These are phyloP conservation scores for Boletus bicolor DNA, from an alignment of 768 basidiomycete genomes.

Conservation along the genomic window DNA sequence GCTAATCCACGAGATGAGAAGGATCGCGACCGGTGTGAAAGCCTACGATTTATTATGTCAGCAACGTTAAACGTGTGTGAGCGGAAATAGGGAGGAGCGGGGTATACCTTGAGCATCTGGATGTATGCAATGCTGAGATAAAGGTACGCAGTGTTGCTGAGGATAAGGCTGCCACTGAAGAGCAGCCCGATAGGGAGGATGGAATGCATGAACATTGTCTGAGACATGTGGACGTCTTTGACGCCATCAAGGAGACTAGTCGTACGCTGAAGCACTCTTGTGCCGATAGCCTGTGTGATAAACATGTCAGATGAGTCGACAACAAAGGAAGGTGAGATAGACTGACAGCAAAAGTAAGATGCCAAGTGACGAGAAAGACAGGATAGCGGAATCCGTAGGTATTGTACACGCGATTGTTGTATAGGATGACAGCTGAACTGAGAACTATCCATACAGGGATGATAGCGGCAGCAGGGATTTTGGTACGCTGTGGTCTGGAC, in stretches of 20 bases:
- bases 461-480: conserved; percentile 63
- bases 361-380: conserved; percentile 91
- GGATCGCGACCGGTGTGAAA: conserved; percentile 84
- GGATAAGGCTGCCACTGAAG: conserved; percentile 88
- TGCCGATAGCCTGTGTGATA: conserved; percentile 64
- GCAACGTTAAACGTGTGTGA: neutral
- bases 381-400: conserved; percentile 82
- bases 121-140: conserved; percentile 92
- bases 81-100: neutral
- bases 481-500: conserved; percentile 42
- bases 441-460: conserved; percentile 94
- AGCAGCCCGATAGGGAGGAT: conserved; percentile 93
- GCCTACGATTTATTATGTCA: conserved; percentile 48
- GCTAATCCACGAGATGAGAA: conserved; percentile 90
- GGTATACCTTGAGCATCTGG: conserved; percentile 83
- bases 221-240: conserved; percentile 77
- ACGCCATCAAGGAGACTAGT: conserved; percentile 76
- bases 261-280: conserved; percentile 78
- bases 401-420: conserved; percentile 92
- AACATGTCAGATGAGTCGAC: neutral
- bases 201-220: conserved; percentile 72
- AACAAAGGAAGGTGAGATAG: neutral
- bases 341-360: conserved; percentile 65
- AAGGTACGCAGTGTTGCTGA: conserved; percentile 91
- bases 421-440: conserved; percentile 87